These are phyloP conservation scores for Boeremia exigua DNA, from an alignment of 2,329 filamentous ascomycete genomes.

Conservation along the genomic window DNA sequence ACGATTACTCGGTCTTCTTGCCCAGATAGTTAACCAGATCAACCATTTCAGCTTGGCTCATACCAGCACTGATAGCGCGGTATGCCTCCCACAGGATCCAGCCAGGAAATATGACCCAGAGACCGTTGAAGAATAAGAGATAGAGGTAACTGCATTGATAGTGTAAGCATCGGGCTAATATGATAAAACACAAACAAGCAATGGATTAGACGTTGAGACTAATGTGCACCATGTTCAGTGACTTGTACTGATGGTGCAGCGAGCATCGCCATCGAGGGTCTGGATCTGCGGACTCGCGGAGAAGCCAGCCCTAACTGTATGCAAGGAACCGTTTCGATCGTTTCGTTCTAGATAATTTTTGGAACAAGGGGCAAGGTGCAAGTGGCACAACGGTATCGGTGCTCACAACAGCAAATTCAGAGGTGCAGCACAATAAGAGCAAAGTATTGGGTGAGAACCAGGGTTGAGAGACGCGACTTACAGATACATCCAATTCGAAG, in stretches of 20 bases:
- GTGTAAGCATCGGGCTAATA: background rate
- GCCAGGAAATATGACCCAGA: conserved; percentile 66
- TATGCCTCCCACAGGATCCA: conserved; percentile 64
- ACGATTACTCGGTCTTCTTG: conserved; percentile 36
- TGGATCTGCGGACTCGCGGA: conserved; percentile 8
- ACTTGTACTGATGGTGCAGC: background rate
- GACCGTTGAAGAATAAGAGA: conserved; percentile 67
- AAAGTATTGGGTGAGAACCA: background rate
- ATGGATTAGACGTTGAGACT: background rate
- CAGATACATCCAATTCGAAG: conserved; percentile 65
- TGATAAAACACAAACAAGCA: background rate
- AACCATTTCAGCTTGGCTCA: conserved; percentile 47
- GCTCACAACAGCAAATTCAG: background rate
- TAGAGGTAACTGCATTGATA: conserved; percentile 60
- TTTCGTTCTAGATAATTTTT: background rate
- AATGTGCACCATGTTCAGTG: background rate
- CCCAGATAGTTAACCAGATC: conserved; percentile 46
- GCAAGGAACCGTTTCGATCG: background rate
- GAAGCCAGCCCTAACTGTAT: conserved; percentile 1
- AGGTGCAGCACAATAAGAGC: conserved; percentile 1
- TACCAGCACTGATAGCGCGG: conserved; percentile 50
- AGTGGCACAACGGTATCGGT: conserved; percentile 1
- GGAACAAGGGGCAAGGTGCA: conserved; percentile 1
- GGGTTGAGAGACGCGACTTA: conserved; percentile 34
- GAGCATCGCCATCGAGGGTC: conserved; percentile 14